phyloP scores from a whole-genome alignment of 805 yeast genomes.

The Wickerhamiella siamensis region DNA sequence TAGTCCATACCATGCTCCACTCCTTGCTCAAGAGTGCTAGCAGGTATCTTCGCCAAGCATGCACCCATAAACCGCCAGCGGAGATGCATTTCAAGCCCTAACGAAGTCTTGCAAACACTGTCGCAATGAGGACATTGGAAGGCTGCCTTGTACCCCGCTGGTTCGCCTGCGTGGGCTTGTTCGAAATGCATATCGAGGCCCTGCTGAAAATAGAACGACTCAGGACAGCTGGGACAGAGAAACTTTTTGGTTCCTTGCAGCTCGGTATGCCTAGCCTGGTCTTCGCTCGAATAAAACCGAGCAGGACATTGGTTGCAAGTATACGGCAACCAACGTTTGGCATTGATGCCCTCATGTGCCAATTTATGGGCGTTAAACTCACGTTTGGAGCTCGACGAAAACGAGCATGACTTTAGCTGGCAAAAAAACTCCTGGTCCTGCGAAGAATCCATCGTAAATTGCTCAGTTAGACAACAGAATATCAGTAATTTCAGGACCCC shows the following conservation, averaged over 20 bases:
- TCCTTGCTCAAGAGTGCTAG: neutral
- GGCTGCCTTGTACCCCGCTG: neutral
- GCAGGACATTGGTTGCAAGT: neutral
- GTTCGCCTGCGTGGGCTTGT: neutral
- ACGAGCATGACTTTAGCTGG: neutral
- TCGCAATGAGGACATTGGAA: conserved; percentile 1
- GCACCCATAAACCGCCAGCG: neutral
- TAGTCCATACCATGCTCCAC: neutral
- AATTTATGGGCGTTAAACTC: neutral
- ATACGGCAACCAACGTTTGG: conserved; percentile 2
- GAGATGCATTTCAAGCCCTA: conserved; percentile 1
- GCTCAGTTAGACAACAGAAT: too few species aligned
- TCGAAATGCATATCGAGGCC: neutral
- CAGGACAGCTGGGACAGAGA: neutral
- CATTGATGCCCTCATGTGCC: conserved; percentile 1
- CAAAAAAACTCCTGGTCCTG: neutral
- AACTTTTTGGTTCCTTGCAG: neutral
- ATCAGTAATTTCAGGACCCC: too few species aligned
- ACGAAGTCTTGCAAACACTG: neutral
- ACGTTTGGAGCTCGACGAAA: neutral
- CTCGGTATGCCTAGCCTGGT: neutral
- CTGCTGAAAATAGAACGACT: neutral
- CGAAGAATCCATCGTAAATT: too few species aligned
- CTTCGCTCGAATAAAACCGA: neutral
- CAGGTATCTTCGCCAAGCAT: neutral